phyloP scores from a whole-genome alignment of 306 rosid genomes.

The Calophaca sinica region DNA sequence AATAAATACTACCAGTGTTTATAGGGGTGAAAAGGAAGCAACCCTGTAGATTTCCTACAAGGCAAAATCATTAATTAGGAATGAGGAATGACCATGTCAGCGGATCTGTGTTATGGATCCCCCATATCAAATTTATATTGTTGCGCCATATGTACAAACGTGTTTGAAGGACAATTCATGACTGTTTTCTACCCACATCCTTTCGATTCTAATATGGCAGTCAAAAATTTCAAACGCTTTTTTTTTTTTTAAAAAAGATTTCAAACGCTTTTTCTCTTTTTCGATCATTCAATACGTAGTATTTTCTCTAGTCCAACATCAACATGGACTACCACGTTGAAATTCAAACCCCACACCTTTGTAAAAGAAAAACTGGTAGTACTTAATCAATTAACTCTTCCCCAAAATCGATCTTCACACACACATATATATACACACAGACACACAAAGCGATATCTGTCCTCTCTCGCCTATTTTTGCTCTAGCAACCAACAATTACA shows the following conservation, averaged over 20 bases:
- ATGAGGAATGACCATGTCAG: slow-evolving; percentile 1
- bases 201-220: neutral
- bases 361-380: neutral
- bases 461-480: neutral
- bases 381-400: neutral
- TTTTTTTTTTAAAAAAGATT: slow-evolving; percentile 37
- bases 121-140: neutral
- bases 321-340: slow-evolving; percentile 46
- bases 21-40: neutral
- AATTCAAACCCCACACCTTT: slow-evolving; percentile 34
- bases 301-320: slow-evolving; percentile 42
- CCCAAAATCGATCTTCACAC: neutral
- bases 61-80: neutral
- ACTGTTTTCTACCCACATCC: no score
- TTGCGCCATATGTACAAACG: neutral
- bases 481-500: neutral
- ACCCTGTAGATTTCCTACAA: neutral
- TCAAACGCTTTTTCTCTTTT: slow-evolving; percentile 47
- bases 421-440: neutral
- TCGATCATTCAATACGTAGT: neutral
- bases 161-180: neutral
- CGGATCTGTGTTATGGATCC: neutral
- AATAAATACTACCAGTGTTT: no score
- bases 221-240: slow-evolving; percentile 46
- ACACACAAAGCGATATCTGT: neutral